phyloP scores from a whole-genome alignment of 805 yeast genomes.

The Suhomyces canberraensis region DNA sequence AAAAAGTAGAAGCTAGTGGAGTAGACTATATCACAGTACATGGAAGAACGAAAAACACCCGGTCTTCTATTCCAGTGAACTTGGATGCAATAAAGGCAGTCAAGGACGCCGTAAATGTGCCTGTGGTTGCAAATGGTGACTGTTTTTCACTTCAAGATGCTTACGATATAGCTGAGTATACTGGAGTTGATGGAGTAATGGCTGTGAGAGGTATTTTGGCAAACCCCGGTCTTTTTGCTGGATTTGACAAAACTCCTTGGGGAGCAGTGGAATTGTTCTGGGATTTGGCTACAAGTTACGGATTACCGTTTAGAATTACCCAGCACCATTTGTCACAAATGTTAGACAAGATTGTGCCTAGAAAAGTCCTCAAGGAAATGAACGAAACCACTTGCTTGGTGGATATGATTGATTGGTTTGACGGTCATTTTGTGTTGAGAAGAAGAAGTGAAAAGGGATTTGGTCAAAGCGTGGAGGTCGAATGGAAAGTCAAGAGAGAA shows the following conservation, averaged over 20 bases:
- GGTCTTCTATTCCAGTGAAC: conserved; percentile 82
- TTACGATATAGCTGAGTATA: conserved; percentile 52
- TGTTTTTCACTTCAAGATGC: conserved; percentile 70
- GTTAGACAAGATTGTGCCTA: conserved; percentile 54
- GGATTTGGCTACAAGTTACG: conserved; percentile 75
- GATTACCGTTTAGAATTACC: conserved; percentile 76
- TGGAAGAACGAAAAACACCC: conserved; percentile 81
- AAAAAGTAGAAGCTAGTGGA: conserved; percentile 76
- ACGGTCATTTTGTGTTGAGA: conserved; percentile 59
- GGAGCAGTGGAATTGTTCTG: conserved; percentile 80
- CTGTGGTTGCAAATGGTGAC: conserved; percentile 98
- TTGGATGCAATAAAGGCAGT: conserved; percentile 74
- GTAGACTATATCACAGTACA: conserved; percentile 94
- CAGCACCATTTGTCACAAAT: conserved; percentile 90
- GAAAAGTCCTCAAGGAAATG: conserved; percentile 45
- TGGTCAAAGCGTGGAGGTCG: conserved; percentile 49
- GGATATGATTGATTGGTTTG: conserved; percentile 82
- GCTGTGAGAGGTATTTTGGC: conserved; percentile 83
- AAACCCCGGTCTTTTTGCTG: conserved; percentile 87
- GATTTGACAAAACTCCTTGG: conserved; percentile 79
- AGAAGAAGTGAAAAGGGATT: conserved; percentile 69
- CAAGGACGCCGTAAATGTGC: conserved; percentile 54
- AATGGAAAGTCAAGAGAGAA: conserved; percentile 11
- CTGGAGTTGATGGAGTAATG: conserved; percentile 93
- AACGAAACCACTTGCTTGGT: conserved; percentile 57